phyloP scores from a whole-genome alignment of 768 basidiomycete genomes.

The Psilocybe subaeruginosa region DNA sequence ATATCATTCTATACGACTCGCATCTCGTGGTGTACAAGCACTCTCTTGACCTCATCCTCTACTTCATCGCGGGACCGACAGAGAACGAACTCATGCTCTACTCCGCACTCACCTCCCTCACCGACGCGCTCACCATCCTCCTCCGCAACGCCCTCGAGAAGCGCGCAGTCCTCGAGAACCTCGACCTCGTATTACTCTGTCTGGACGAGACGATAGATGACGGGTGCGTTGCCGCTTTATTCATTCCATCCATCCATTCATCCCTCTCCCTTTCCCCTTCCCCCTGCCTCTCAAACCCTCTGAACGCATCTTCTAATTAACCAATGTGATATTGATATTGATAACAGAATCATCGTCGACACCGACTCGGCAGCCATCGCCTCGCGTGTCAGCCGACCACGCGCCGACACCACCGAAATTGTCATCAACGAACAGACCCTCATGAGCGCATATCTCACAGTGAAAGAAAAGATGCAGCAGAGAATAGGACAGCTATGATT shows the following conservation, averaged over 20 bases:
- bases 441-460: constrained; percentile 89
- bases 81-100: constrained; percentile 98
- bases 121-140: constrained; percentile 84
- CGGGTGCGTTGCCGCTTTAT: constrained; percentile 59
- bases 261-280: neutral
- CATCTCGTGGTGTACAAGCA: constrained; percentile 94
- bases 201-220: constrained; percentile 98
- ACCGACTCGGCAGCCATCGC: constrained; percentile 97
- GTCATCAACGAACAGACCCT: constrained; percentile 99
- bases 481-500: constrained; percentile 72
- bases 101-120: constrained; percentile 79
- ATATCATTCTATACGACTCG: constrained; percentile 89
- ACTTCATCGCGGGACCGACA: constrained; percentile 82
- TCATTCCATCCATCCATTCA: too few relatives aligned
- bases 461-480: constrained; percentile 84
- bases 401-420: constrained; percentile 93
- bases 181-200: constrained; percentile 90
- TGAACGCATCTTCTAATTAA: neutral
- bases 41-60: constrained; percentile 93
- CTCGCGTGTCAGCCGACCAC: constrained; percentile 89
- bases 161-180: constrained; percentile 89
- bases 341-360: constrained; percentile 87
- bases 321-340: too few relatives aligned
- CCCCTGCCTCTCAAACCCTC: neutral
- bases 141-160: constrained; percentile 95